phyloP scores from a whole-genome alignment of 2,329 filamentous ascomycete genomes.

The Trichoderma koningiopsis region DNA sequence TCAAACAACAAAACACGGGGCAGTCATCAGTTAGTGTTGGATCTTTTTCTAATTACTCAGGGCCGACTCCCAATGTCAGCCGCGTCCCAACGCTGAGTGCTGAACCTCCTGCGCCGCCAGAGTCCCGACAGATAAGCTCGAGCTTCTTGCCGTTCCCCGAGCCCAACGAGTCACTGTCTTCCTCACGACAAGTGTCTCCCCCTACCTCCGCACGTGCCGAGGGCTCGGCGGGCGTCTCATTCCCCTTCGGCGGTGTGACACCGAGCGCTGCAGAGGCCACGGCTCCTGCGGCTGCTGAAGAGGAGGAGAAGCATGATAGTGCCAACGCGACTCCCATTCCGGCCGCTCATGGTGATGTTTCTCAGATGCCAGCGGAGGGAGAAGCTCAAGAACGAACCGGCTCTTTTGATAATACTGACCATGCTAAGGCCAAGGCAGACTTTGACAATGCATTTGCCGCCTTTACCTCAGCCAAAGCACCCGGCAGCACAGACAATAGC shows the following conservation, averaged over 20 bases:
- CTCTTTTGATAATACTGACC: slow-evolving; percentile 56
- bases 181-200: slow-evolving; percentile 76
- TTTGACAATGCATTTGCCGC: slow-evolving; percentile 85
- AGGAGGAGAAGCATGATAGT: slow-evolving; percentile 31
- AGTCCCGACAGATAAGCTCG: slow-evolving; percentile 76
- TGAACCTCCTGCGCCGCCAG: slow-evolving; percentile 65
- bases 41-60: slow-evolving; percentile 53
- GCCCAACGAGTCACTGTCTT: slow-evolving; percentile 68
- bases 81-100: slow-evolving; percentile 60
- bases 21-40: slow-evolving; percentile 56
- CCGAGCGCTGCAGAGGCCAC: slow-evolving; percentile 29
- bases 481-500: slow-evolving; percentile 44
- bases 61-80: slow-evolving; percentile 63
- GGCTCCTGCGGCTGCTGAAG: slow-evolving; percentile 31
- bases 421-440: slow-evolving; percentile 71
- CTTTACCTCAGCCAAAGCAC: slow-evolving; percentile 60
- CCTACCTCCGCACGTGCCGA: slow-evolving; percentile 58
- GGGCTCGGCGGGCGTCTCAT: slow-evolving; percentile 46
- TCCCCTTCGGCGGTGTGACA: slow-evolving; percentile 34
- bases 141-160: slow-evolving; percentile 72
- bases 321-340: slow-evolving; percentile 36
- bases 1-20: slow-evolving; percentile 60
- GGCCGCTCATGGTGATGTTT: slow-evolving; percentile 28
- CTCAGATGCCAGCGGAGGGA: slow-evolving; percentile 30
- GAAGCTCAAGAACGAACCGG: slow-evolving; percentile 39